Conservation (phyloP, 2,329 filamentous ascomycete genomes). For the Cladosporium sphaerospermum region DNA sequence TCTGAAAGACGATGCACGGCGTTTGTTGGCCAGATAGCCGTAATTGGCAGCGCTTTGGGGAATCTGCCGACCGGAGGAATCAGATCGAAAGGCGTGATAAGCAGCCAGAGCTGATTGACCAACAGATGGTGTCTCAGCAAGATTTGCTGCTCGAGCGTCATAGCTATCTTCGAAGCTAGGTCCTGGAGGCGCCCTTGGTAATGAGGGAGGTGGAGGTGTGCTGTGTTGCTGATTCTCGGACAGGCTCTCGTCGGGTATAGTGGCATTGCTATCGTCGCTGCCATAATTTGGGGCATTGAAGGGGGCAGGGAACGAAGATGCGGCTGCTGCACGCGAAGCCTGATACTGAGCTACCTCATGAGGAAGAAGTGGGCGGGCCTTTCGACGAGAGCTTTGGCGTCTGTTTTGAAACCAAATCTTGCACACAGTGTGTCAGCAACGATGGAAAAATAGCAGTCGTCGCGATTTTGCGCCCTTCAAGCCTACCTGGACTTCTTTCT, state of each 20-base stretch:
- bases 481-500: constrained; percentile 93
- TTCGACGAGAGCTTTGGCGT: constrained; percentile 84
- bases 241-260: constrained; percentile 8
- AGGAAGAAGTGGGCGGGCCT: constrained; percentile 73
- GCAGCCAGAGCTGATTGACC: constrained; percentile 4
- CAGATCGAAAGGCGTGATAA: constrained; percentile 5
- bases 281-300: constrained; percentile 5
- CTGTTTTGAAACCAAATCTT: constrained; percentile 98
- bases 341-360: constrained; percentile 58
- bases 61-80: background rate
- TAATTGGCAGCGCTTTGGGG: constrained; percentile 3
- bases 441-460: background rate
- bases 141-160: background rate
- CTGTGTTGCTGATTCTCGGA: constrained; percentile 10
- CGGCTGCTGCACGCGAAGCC: constrained; percentile 18
- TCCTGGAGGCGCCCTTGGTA: background rate
- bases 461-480: background rate
- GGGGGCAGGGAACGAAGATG: background rate
- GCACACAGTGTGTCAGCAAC: constrained; percentile 24
- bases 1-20: constrained; percentile 36
- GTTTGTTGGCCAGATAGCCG: constrained; percentile 37
- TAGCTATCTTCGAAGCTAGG: background rate
- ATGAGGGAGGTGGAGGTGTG: constrained; percentile 6
- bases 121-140: background rate
- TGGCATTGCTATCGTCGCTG: constrained; percentile 13